A percentile compares a stretch with the other conserved stretches of the same genome.
These are phyloP conservation scores for Zalaria obscura DNA, from an alignment of 2,329 filamentous ascomycete genomes.

Conservation along the genomic window DNA sequence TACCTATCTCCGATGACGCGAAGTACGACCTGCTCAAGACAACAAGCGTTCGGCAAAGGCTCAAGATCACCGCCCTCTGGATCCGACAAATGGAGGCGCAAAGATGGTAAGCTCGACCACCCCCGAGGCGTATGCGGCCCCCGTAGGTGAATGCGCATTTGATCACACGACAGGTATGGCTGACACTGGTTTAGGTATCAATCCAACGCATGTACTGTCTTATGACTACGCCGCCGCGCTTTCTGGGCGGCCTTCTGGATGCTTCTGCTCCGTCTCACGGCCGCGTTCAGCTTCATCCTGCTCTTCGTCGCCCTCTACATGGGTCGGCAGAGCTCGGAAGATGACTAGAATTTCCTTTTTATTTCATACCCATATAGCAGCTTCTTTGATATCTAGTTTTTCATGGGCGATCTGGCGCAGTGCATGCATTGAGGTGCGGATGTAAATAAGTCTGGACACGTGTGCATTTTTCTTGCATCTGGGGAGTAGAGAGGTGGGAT, in stretches of 20 bases:
- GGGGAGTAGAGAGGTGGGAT: too few species aligned
- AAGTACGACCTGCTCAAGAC: slow-evolving; percentile 65
- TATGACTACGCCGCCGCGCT: slow-evolving; percentile 21
- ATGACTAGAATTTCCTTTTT: too few species aligned
- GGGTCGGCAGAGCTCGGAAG: too few species aligned
- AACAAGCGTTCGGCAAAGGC: slow-evolving; percentile 60
- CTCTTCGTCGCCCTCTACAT: slow-evolving; percentile 8
- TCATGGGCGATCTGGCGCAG: too few species aligned
- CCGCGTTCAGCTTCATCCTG: slow-evolving; percentile 13
- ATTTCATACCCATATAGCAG: too few species aligned
- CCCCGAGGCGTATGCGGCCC: neutral
- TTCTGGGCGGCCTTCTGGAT: slow-evolving; percentile 14
- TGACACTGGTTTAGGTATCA: slow-evolving; percentile 19
- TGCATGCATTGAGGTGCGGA: too few species aligned
- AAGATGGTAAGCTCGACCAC: slow-evolving; percentile 47
- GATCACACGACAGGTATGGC: neutral
- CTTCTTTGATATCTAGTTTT: too few species aligned
- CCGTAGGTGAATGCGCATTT: neutral
- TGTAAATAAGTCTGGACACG: too few species aligned
- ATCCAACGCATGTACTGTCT: slow-evolving; percentile 24
- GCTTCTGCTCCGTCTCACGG: slow-evolving; percentile 14
- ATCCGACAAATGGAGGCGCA: slow-evolving; percentile 56
- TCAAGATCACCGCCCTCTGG: slow-evolving; percentile 76
- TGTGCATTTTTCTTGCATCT: too few species aligned
- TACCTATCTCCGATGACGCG: slow-evolving; percentile 63